phyloP scores from a whole-genome alignment of 179 eudicot genomes.

The Beta macrorhiza region DNA sequence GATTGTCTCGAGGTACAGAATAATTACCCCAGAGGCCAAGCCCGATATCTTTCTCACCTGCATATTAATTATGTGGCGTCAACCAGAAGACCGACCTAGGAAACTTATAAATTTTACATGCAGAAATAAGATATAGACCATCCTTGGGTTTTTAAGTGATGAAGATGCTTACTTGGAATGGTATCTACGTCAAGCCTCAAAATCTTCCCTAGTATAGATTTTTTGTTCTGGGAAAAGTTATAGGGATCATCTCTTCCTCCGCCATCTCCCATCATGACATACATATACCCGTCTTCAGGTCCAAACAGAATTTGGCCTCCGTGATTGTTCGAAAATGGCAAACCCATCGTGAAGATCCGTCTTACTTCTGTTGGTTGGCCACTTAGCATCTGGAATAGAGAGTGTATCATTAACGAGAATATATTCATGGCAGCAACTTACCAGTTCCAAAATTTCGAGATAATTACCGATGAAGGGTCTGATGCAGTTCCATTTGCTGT shows the following conservation, averaged over 20 bases:
- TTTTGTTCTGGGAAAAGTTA: slow-evolving; percentile 78
- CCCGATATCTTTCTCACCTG: slow-evolving; percentile 57
- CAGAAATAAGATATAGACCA: background rate
- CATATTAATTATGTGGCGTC: background rate
- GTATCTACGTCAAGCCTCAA: slow-evolving; percentile 76
- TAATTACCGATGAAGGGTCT: slow-evolving; percentile 54
- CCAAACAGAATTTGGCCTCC: slow-evolving; percentile 88
- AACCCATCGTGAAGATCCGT: slow-evolving; percentile 78
- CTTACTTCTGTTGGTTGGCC: slow-evolving; percentile 65
- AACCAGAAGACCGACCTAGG: background rate
- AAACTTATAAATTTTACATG: background rate
- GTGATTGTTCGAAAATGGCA: slow-evolving; percentile 57
- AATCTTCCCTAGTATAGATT: slow-evolving; percentile 78
- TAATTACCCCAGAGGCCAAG: slow-evolving; percentile 81
- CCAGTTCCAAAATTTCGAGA: background rate
- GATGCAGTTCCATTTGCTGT: slow-evolving; percentile 66
- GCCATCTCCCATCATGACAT: slow-evolving; percentile 91
- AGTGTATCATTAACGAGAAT: background rate
- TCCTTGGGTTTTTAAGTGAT: background rate
- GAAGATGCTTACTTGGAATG: slow-evolving; percentile 57
- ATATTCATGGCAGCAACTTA: background rate
- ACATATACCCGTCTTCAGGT: slow-evolving; percentile 71
- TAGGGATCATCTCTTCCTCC: slow-evolving; percentile 73
- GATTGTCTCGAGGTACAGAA: slow-evolving; percentile 72
- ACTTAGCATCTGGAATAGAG: slow-evolving; percentile 40